phyloP scores from a whole-genome alignment of 1,284 basidiomycete genomes.

The Fomitopsis pinicola region DNA sequence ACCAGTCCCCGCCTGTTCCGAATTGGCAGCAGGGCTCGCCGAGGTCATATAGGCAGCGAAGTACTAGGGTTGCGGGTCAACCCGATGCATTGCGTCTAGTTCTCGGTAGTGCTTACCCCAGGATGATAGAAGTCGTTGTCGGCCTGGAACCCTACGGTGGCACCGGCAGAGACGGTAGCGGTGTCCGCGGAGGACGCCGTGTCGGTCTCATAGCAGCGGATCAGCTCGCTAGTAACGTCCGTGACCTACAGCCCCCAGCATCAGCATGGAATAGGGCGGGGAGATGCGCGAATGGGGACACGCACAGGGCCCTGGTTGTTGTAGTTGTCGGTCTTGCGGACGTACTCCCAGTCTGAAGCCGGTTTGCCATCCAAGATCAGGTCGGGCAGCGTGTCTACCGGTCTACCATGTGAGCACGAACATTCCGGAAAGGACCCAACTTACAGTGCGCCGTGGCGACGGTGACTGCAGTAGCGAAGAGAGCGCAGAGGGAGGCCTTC shows the following conservation, averaged over 20 bases:
- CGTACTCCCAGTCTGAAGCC: conserved; percentile 34
- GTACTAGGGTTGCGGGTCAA: conserved; percentile 18
- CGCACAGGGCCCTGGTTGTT: conserved; percentile 21
- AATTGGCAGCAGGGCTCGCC: conserved; percentile 37
- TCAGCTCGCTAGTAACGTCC: conserved; percentile 36
- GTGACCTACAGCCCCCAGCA: conserved; percentile 28
- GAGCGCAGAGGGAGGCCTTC: conserved; percentile 3
- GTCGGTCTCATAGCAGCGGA: conserved; percentile 42
- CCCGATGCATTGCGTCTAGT: neutral
- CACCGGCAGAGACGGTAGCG: conserved; percentile 34
- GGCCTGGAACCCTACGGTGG: conserved; percentile 25
- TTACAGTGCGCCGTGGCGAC: conserved; percentile 1
- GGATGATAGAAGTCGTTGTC: conserved; percentile 27
- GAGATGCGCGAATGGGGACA: no score
- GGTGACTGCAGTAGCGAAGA: neutral
- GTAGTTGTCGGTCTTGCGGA: conserved; percentile 41
- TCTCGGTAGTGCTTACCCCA: conserved; percentile 24
- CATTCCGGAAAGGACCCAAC: neutral
- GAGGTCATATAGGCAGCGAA: conserved; percentile 39
- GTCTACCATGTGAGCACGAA: neutral
- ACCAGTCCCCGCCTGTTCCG: conserved; percentile 35
- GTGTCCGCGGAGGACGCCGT: conserved; percentile 33
- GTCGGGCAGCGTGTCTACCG: conserved; percentile 24
- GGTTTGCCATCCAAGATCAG: conserved; percentile 15
- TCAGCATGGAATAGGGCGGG: neutral